Base-by-base conservation (phyloP, 331 rosid species). In the Acacia concinna region DNA sequence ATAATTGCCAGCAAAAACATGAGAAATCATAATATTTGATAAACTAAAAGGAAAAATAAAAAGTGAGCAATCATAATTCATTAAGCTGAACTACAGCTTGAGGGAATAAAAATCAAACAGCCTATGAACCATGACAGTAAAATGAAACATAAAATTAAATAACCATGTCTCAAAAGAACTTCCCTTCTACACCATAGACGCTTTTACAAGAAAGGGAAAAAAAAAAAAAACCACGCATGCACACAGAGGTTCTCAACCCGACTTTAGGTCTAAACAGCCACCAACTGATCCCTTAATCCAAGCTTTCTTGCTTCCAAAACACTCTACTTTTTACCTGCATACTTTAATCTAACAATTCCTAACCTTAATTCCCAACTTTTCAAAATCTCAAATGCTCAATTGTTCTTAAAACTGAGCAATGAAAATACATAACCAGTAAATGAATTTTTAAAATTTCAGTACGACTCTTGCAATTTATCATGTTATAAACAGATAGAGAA, bases 351-450 rank as follows among this genome's bases (percentile, higher is more conserved):
- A 41, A 25, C 37, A 43, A 41, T 43, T 69, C 49, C 38, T 43
- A 44, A 13, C 37, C 57, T 25, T 6, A 14, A 25, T 25, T 8
- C 44, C 57, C 57, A 3, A 56, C 17, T 49, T 69, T 10, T 9
- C 28, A 54, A 17, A 51, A 68, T 71, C 59, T 37, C 62, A 76
- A 21, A 84, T 71, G 43, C 69, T 47, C 74, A 28, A 64, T 73
- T 46, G 57, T 66, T 46, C 41, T 51, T 35, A 10, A n/a, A 35
- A 34, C 43, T 60, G 23, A 46, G 11, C n/a, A 5, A 70, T 2
- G 8, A 32, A 74, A 41, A 37, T 20, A 18, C 59, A 54, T 30
- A 64, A 71, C 57, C 13, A 68, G 49, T 31, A 38, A 2, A 25
- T 37, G n/a, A 56, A 44, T 30, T 51, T 76, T 21, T 46, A 28